A percentile compares a stretch with the other conserved stretches of the same genome.
Conservation (phyloP, 768 basidiomycete genomes). For the Artomyces pyxidatus region DNA sequence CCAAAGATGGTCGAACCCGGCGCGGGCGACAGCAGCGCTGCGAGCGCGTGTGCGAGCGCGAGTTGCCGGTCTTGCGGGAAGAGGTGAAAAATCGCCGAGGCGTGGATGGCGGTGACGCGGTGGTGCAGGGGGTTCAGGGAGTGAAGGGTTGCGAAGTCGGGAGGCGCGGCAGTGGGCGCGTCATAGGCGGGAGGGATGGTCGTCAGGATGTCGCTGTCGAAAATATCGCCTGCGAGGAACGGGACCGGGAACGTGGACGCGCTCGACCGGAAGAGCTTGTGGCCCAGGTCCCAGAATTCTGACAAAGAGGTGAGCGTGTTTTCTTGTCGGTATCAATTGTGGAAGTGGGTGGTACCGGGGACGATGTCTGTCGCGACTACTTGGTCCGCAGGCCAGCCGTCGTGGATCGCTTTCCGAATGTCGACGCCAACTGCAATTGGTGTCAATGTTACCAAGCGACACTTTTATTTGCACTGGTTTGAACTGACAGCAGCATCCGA, state of each 20-base stretch:
- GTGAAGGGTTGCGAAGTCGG: conserved; percentile 24
- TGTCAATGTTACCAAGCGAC: too few species aligned
- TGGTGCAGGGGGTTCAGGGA: conserved; percentile 39
- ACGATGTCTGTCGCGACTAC: conserved; percentile 32
- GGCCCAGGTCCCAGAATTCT: conserved; percentile 58
- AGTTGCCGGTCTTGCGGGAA: conserved; percentile 35
- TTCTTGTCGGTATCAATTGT: too few species aligned
- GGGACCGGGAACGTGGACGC: conserved; percentile 42
- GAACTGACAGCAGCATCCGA: conserved; percentile 38
- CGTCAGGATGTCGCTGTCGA: conserved; percentile 20
- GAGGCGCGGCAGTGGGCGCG: conserved; percentile 16
- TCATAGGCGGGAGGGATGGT: neutral
- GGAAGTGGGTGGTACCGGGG: conserved; percentile 24
- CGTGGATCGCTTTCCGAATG: conserved; percentile 29
- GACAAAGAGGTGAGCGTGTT: too few species aligned
- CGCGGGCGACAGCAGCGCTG: conserved; percentile 32
- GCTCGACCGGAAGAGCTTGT: conserved; percentile 48
- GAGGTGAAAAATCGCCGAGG: conserved; percentile 41
- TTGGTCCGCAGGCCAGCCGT: conserved; percentile 35
- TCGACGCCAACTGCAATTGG: conserved; percentile 33
- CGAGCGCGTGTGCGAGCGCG: conserved; percentile 33
- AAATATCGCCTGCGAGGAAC: conserved; percentile 48
- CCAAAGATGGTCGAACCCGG: conserved; percentile 44
- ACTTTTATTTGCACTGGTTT: too few species aligned
- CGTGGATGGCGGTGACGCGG: conserved; percentile 40